These are phyloP conservation scores for Neofusicoccum cordaticola DNA, from an alignment of 2,329 filamentous ascomycete genomes.

Conservation along the genomic window DNA sequence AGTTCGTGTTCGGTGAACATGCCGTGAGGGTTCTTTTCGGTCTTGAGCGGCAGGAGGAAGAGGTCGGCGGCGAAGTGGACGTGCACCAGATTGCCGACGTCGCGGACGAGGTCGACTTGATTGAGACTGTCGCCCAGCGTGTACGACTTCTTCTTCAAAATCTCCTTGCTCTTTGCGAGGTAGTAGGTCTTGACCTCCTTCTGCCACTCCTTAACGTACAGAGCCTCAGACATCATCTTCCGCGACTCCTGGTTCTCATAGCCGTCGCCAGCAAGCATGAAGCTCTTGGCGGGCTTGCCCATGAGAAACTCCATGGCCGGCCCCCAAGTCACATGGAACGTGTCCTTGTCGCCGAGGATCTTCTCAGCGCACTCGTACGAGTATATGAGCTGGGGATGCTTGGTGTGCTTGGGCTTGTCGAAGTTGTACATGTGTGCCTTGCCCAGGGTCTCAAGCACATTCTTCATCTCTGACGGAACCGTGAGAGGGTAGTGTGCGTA, in stretches of 20 bases:
- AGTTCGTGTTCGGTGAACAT: constrained; percentile 55
- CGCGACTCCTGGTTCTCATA: constrained; percentile 31
- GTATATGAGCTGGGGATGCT: constrained; percentile 51
- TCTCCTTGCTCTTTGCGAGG: constrained; percentile 56
- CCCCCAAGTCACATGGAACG: constrained; percentile 66
- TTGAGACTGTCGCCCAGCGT: constrained; percentile 56
- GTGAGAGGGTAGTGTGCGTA: constrained; percentile 78
- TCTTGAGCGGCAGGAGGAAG: constrained; percentile 57
- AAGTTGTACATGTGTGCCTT: constrained; percentile 69
- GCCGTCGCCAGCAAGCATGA: constrained; percentile 50
- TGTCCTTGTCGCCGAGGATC: constrained; percentile 58
- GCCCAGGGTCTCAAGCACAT: constrained; percentile 66
- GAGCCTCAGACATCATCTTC: constrained; percentile 46
- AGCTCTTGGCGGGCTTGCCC: constrained; percentile 54
- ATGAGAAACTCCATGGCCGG: constrained; percentile 63
- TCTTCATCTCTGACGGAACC: constrained; percentile 68
- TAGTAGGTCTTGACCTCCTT: constrained; percentile 68
- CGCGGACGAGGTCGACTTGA: constrained; percentile 68
- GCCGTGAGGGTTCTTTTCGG: constrained; percentile 48
- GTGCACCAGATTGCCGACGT: constrained; percentile 55
- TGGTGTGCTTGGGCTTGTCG: constrained; percentile 54
- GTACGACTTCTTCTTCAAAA: constrained; percentile 65
- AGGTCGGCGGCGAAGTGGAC: constrained; percentile 55
- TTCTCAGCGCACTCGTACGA: constrained; percentile 61
- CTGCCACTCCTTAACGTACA: constrained; percentile 62